Conservation (phyloP, 2,329 filamentous ascomycete genomes). For the Pseudogymnoascus sp. region DNA sequence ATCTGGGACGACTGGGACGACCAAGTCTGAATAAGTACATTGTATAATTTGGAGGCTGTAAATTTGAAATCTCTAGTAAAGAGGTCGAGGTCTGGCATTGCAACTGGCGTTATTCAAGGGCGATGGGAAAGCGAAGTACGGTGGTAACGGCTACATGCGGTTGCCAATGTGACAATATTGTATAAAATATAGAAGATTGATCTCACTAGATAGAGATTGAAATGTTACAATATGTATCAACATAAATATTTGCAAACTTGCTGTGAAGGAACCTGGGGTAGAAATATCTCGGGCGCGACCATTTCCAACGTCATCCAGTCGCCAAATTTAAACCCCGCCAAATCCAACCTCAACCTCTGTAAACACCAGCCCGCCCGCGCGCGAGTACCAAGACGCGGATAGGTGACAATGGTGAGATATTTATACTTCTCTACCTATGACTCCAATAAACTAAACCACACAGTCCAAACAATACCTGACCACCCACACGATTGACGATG, state of each 20-base stretch:
- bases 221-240: slow-evolving; percentile 3
- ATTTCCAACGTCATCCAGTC: slow-evolving; percentile 2
- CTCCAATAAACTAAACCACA: slow-evolving; percentile 15
- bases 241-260: background rate
- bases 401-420: slow-evolving; percentile 25
- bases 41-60: slow-evolving; percentile 7
- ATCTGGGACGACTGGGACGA: slow-evolving; percentile 5
- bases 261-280: background rate
- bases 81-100: slow-evolving; percentile 2
- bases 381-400: slow-evolving; percentile 9
- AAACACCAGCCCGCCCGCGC: background rate
- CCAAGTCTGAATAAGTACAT: slow-evolving; percentile 4
- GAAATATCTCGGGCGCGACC: background rate
- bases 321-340: slow-evolving; percentile 9
- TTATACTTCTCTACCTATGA: slow-evolving; percentile 9
- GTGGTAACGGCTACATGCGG: background rate
- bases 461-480: slow-evolving; percentile 99
- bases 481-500: slow-evolving; percentile 80
- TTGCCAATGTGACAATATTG: slow-evolving; percentile 7
- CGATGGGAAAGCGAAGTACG: slow-evolving; percentile 8
- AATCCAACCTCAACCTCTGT: slow-evolving; percentile 1
- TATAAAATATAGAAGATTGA: slow-evolving; percentile 1
- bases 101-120: slow-evolving; percentile 10
- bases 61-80: slow-evolving; percentile 1
- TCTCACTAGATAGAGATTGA: slow-evolving; percentile 4